Evolutionary conservation across 2,329 filamentous ascomycete species (phyloP).

Genomic region (Coniochaeta hoffmannii): DNA sequence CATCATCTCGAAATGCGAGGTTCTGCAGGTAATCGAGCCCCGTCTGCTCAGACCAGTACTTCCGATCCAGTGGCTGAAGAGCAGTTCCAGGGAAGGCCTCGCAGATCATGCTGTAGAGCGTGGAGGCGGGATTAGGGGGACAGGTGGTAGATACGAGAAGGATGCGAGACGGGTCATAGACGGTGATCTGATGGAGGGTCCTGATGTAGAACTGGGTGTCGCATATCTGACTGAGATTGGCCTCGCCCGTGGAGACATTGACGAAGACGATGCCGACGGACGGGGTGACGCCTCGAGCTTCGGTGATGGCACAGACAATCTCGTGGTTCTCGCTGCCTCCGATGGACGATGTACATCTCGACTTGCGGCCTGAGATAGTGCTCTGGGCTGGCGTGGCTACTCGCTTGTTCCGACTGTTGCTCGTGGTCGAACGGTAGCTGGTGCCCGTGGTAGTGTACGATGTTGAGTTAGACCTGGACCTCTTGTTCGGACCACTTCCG

Average conservation of each 20-base stretch:
- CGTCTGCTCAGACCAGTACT: conserved; percentile 73
- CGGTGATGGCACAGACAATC: conserved; percentile 81
- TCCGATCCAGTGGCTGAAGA: conserved; percentile 62
- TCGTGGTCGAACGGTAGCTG: background rate
- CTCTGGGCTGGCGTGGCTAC: conserved; percentile 15
- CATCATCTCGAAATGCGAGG: conserved; percentile 72
- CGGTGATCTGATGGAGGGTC: conserved; percentile 77
- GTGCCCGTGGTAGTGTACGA: background rate
- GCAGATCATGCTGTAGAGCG: conserved; percentile 65
- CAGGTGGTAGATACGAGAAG: conserved; percentile 68
- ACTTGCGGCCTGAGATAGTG: conserved; percentile 37
- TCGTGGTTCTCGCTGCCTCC: conserved; percentile 51
- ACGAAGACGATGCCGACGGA: conserved; percentile 81
- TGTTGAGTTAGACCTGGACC: background rate
- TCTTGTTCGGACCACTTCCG: background rate
- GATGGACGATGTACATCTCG: conserved; percentile 31
- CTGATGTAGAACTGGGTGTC: conserved; percentile 89
- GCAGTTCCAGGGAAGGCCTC: conserved; percentile 56
- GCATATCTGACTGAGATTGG: conserved; percentile 80
- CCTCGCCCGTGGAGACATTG: conserved; percentile 79
- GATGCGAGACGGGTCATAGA: conserved; percentile 73
- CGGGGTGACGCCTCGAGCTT: conserved; percentile 80
- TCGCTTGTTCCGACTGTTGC: background rate
- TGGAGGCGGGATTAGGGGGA: conserved; percentile 59
- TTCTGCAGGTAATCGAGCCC: conserved; percentile 73